Percentiles rank a stretch among this genome's conserved stretches.
These are phyloP conservation scores for Sporormia fimetaria DNA, from an alignment of 495 filamentous ascomycete species.

Conservation along the genomic window DNA sequence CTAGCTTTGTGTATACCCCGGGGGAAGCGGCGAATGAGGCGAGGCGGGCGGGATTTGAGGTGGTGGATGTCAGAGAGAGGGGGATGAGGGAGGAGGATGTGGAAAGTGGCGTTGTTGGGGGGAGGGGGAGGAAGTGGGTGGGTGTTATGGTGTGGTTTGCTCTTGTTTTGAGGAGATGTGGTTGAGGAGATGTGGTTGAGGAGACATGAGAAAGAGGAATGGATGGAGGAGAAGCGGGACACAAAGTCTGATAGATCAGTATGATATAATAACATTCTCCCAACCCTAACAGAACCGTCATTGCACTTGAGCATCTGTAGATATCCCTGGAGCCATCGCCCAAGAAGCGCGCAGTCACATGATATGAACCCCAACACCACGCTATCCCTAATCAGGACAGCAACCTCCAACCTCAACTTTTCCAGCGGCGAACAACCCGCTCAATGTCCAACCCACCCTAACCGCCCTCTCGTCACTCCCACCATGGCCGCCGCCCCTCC, in stretches of 20 bases:
- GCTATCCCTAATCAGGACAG: neutral
- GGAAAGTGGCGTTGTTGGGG: constrained; percentile 37
- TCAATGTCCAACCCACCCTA: constrained; percentile 9
- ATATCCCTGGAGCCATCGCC: too few species aligned
- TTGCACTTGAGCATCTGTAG: too few species aligned
- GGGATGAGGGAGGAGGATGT: constrained; percentile 42
- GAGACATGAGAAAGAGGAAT: neutral
- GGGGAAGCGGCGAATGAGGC: constrained; percentile 47
- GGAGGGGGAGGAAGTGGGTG: constrained; percentile 57
- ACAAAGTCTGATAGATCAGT: too few species aligned
- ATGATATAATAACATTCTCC: too few species aligned
- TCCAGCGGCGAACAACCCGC: constrained; percentile 8
- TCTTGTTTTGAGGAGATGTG: constrained; percentile 41
- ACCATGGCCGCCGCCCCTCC: constrained; percentile 53
- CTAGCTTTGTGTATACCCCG: constrained; percentile 48
- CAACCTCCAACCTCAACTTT: constrained; percentile 7
- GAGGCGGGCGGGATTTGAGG: constrained; percentile 40
- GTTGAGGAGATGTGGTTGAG: constrained; percentile 5
- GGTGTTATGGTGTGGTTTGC: constrained; percentile 58
- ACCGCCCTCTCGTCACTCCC: constrained; percentile 17
- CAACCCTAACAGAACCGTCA: too few species aligned
- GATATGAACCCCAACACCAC: too few species aligned
- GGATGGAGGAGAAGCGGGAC: neutral
- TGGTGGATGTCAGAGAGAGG: constrained; percentile 39
- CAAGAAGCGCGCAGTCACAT: too few species aligned